Evolutionary conservation across 805 yeast genomes (phyloP).

Genomic region (Candida lessepsii): DNA sequence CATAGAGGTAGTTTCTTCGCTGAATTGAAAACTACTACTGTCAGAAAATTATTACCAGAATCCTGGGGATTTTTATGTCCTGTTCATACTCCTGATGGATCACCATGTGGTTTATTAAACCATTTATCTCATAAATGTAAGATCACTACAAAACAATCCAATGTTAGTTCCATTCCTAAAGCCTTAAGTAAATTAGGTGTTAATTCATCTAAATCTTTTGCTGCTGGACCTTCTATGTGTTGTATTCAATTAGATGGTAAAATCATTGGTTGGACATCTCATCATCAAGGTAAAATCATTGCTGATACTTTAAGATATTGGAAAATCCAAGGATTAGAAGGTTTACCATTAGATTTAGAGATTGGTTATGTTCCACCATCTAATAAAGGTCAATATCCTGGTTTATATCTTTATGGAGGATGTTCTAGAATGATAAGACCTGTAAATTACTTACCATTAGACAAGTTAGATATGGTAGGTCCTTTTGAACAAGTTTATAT

Average conservation of each 20-base stretch:
- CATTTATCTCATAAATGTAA: constrained; percentile 95
- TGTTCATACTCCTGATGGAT: constrained; percentile 99
- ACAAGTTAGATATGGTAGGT: constrained; percentile 83
- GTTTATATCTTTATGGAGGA: constrained; percentile 87
- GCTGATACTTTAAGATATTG: constrained; percentile 89
- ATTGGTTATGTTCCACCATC: constrained; percentile 97
- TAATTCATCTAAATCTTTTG: constrained; percentile 70
- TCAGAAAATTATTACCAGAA: constrained; percentile 92
- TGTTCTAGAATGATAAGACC: constrained; percentile 96
- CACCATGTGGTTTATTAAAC: constrained; percentile 97
- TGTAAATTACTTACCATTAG: constrained; percentile 84
- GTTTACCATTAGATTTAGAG: constrained; percentile 84
- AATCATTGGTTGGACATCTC: constrained; percentile 92
- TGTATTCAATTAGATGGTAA: constrained; percentile 94
- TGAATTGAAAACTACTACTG: constrained; percentile 95
- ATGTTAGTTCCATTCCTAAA: constrained; percentile 68
- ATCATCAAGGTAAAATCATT: constrained; percentile 78
- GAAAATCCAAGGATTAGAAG: constrained; percentile 81
- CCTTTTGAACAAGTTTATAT: constrained; percentile 98
- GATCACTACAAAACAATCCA: constrained; percentile 74
- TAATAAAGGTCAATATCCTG: constrained; percentile 94
- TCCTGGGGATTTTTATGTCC: constrained; percentile 99
- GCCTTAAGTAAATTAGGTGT: constrained; percentile 75
- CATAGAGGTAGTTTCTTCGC: constrained; percentile 99
- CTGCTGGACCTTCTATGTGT: constrained; percentile 85